These are phyloP conservation scores for Zasmidium angulare DNA, from an alignment of 2,329 filamentous ascomycete genomes.

Conservation along the genomic window DNA sequence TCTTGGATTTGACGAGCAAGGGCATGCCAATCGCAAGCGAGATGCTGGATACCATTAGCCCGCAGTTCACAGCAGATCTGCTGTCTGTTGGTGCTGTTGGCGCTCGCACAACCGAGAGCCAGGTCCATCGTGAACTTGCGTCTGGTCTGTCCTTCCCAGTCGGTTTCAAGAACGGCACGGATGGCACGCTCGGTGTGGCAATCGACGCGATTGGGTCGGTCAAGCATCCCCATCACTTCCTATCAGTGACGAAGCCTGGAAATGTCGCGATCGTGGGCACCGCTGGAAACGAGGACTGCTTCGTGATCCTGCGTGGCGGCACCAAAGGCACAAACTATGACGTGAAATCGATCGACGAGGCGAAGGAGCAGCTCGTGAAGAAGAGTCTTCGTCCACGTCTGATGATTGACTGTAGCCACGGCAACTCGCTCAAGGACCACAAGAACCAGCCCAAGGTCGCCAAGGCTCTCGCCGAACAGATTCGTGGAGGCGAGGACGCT, in stretches of 20 bases:
- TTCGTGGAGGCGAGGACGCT: constrained; percentile 75
- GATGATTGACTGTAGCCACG: constrained; percentile 98
- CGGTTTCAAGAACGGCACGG: constrained; percentile 99
- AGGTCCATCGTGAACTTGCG: constrained; percentile 91
- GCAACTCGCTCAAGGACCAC: constrained; percentile 83
- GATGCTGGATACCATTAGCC: constrained; percentile 97
- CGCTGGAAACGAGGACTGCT: constrained; percentile 93
- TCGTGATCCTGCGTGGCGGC: constrained; percentile 90
- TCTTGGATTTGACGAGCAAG: constrained; percentile 84
- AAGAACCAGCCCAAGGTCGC: constrained; percentile 96
- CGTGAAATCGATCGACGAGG: constrained; percentile 75
- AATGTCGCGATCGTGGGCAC: constrained; percentile 94
- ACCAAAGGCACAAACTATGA: constrained; percentile 95
- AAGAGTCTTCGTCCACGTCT: constrained; percentile 70
- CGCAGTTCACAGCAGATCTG: constrained; percentile 92
- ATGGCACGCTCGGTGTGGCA: constrained; percentile 83
- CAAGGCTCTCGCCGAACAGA: constrained; percentile 75
- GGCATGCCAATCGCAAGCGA: constrained; percentile 97
- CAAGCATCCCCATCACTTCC: constrained; percentile 89
- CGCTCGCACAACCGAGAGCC: constrained; percentile 93
- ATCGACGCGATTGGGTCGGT: constrained; percentile 95
- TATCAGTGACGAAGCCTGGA: constrained; percentile 95
- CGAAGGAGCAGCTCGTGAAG: constrained; percentile 75
- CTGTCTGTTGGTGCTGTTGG: constrained; percentile 90
- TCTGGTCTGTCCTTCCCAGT: constrained; percentile 95